phyloP scores from a whole-genome alignment of 768 basidiomycete genomes.

The Tricholoma bakamatsutake region DNA sequence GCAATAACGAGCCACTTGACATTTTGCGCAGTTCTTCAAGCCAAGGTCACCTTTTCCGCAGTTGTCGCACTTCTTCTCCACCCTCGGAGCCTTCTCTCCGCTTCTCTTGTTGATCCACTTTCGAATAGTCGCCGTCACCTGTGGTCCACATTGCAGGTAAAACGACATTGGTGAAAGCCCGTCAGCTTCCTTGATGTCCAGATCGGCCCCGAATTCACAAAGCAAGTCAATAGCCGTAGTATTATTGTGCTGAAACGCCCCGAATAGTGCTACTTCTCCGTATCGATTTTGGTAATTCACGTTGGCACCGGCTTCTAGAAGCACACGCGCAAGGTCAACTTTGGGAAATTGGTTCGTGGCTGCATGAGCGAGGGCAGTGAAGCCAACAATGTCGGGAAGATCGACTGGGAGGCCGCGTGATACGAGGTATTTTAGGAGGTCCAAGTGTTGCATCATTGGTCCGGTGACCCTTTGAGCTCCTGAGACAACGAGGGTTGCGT shows the following conservation, averaged over 20 bases:
- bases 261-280: conserved; percentile 37
- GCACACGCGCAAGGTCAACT: conserved; percentile 26
- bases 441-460: conserved; percentile 22
- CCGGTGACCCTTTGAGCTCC: conserved; percentile 33
- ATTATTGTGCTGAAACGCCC: conserved; percentile 26
- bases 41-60: conserved; percentile 23
- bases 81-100: conserved; percentile 35
- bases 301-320: conserved; percentile 43
- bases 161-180: conserved; percentile 26
- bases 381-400: conserved; percentile 38
- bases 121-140: conserved; percentile 36
- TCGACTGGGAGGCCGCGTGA: conserved; percentile 34
- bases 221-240: conserved; percentile 34
- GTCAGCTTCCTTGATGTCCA: conserved; percentile 36
- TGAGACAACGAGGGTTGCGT: conserved; percentile 31
- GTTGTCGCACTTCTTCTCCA: conserved; percentile 40
- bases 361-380: conserved; percentile 45
- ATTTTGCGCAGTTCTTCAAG: conserved; percentile 38
- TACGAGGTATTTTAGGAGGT: conserved; percentile 36
- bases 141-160: conserved; percentile 32
- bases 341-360: conserved; percentile 23
- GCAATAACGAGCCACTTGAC: conserved; percentile 45
- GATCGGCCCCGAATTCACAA: conserved; percentile 43
- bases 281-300: conserved; percentile 44
- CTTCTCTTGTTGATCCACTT: conserved; percentile 43